These are phyloP conservation scores for Trichothecium sympodiale DNA, from an alignment of 2,329 filamentous ascomycete species.

Conservation along the genomic window DNA sequence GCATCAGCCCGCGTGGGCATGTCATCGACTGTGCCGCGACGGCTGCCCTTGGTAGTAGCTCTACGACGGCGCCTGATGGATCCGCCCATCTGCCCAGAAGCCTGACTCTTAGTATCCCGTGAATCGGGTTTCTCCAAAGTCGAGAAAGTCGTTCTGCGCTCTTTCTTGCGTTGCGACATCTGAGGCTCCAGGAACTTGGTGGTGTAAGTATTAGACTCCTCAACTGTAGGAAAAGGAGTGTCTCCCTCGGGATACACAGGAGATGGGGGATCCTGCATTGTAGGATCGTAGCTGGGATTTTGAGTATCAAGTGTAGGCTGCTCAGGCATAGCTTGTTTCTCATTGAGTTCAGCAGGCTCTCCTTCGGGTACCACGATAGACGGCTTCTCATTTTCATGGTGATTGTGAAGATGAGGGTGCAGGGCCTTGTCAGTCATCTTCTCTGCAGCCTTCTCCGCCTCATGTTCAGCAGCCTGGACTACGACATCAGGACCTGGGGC, in stretches of 20 bases:
- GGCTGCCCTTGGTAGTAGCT: constrained; percentile 58
- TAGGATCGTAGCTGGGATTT: constrained; percentile 5
- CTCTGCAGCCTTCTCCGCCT: constrained; percentile 22
- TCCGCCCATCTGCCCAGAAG: constrained; percentile 25
- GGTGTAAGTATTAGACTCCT: constrained; percentile 16
- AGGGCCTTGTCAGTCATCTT: constrained; percentile 16
- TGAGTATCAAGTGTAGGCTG: constrained; percentile 14
- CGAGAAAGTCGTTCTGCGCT: constrained; percentile 47
- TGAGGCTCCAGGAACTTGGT: constrained; percentile 20
- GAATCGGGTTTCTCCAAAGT: constrained; percentile 36
- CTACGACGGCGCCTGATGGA: constrained; percentile 54
- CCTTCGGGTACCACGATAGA: constrained; percentile 18
- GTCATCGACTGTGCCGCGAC: constrained; percentile 59
- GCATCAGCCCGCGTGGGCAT: constrained; percentile 65
- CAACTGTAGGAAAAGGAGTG: constrained; percentile 35
- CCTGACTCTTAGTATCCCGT: constrained; percentile 17
- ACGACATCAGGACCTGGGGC: constrained; percentile 28
- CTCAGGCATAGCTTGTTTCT: constrained; percentile 24
- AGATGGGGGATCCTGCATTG: constrained; percentile 23
- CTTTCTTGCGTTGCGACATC: constrained; percentile 22
- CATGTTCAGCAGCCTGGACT: constrained; percentile 20
- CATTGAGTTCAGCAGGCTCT: constrained; percentile 17
- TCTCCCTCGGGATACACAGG: constrained; percentile 31
- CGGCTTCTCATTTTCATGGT: constrained; percentile 17
- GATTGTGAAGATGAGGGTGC: constrained; percentile 1